Evolutionary conservation across 1,284 basidiomycete species (phyloP).

Genomic region (Somion occarium): DNA sequence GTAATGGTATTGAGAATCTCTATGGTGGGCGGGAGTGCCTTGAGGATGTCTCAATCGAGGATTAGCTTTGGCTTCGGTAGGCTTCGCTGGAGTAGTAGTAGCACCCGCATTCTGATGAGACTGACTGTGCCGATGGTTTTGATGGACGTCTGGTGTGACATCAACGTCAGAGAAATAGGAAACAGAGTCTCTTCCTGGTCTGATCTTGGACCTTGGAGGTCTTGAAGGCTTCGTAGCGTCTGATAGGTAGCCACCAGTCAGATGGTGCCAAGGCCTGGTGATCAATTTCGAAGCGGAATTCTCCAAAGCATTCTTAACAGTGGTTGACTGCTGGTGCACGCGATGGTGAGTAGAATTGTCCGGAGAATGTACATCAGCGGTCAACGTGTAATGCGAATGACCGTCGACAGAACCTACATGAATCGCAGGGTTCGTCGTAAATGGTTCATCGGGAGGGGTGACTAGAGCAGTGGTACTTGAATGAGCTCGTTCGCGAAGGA

Average conservation of each 20-base stretch:
- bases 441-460: conserved; percentile 13
- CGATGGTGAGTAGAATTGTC: neutral
- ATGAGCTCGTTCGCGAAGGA: conserved; percentile 35
- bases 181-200: conserved; percentile 18
- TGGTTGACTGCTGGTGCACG: conserved; percentile 1
- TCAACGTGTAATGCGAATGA: conserved; percentile 5
- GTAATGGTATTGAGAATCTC: conserved; percentile 19
- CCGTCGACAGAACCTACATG: neutral
- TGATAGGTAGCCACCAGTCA: conserved; percentile 22
- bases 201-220: conserved; percentile 20
- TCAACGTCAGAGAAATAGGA: conserved; percentile 26
- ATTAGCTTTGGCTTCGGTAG: neutral
- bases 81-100: conserved; percentile 1
- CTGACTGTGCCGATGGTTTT: conserved; percentile 10
- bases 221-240: conserved; percentile 20
- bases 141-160: conserved; percentile 7
- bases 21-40: conserved; percentile 2
- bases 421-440: neutral
- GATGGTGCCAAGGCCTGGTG: conserved; percentile 16
- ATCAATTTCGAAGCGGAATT: conserved; percentile 9
- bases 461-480: conserved; percentile 23
- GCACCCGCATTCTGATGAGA: conserved; percentile 5
- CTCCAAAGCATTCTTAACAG: neutral
- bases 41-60: neutral
- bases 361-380: conserved; percentile 1